Evolutionary conservation across 2,329 filamentous ascomycete genomes (phyloP).

Genomic region (Lachnellula arida): DNA sequence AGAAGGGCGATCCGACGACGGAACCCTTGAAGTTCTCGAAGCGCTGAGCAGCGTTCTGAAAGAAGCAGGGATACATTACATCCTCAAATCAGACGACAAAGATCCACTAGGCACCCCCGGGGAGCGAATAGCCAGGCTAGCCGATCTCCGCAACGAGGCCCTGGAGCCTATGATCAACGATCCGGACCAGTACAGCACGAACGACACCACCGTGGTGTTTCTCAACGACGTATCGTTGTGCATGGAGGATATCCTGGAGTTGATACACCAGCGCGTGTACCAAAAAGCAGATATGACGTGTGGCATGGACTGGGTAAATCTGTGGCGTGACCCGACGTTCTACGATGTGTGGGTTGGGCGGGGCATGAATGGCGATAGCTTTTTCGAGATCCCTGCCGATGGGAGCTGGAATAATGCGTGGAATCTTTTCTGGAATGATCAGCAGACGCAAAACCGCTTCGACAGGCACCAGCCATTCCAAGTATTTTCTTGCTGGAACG

Average conservation of each 20-base stretch:
- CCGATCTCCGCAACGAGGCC: slow-evolving; percentile 48
- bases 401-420: slow-evolving; percentile 45
- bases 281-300: slow-evolving; percentile 53
- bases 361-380: slow-evolving; percentile 47
- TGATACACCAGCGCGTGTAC: slow-evolving; percentile 43
- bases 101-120: slow-evolving; percentile 36
- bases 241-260: slow-evolving; percentile 52
- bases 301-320: slow-evolving; percentile 53
- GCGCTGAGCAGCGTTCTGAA: slow-evolving; percentile 38
- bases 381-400: slow-evolving; percentile 48
- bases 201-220: slow-evolving; percentile 45
- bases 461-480: slow-evolving; percentile 45
- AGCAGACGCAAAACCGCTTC: slow-evolving; percentile 33
- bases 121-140: slow-evolving; percentile 44
- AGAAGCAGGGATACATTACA: slow-evolving; percentile 37
- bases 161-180: slow-evolving; percentile 40
- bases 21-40: slow-evolving; percentile 46
- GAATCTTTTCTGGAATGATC: slow-evolving; percentile 51
- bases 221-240: slow-evolving; percentile 51
- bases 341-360: slow-evolving; percentile 55
- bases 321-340: slow-evolving; percentile 43
- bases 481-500: slow-evolving; percentile 59
- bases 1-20: slow-evolving; percentile 51
- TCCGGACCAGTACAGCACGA: slow-evolving; percentile 19
- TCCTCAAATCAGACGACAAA: slow-evolving; percentile 39